Percentiles rank a stretch among this genome's conserved stretches.
Conservation (phyloP, 2,329 filamentous ascomycete genomes). For the Penicillium concentricum region DNA sequence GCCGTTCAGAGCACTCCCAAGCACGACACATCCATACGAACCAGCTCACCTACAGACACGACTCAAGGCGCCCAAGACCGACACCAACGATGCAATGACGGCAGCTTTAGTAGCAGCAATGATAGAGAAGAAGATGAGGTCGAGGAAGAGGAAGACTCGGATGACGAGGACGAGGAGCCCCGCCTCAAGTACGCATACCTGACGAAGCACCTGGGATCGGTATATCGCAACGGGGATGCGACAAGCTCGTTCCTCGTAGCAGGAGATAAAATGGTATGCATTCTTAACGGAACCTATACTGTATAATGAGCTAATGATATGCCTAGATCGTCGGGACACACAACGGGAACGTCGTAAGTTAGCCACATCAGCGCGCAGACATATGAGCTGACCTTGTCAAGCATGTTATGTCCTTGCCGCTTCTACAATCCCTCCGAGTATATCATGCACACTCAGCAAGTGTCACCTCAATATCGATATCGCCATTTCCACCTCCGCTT, state of each 20-base stretch:
- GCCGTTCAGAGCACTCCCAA: constrained; percentile 20
- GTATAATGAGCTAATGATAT: constrained; percentile 31
- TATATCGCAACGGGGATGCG: constrained; percentile 94
- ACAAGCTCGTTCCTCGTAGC: constrained; percentile 87
- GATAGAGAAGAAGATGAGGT: constrained; percentile 50
- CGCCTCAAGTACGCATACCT: constrained; percentile 88
- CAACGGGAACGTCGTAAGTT: constrained; percentile 87
- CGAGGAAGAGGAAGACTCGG: constrained; percentile 68
- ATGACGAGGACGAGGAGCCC: constrained; percentile 90
- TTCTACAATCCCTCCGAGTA: constrained; percentile 75
- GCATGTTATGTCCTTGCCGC: constrained; percentile 83
- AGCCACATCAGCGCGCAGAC: background rate
- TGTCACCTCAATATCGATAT: constrained; percentile 85
- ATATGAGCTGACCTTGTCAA: constrained; percentile 38
- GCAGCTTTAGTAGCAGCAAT: constrained; percentile 23
- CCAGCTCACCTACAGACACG: constrained; percentile 16
- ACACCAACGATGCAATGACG: constrained; percentile 20
- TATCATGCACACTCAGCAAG: constrained; percentile 94
- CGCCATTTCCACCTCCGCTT: constrained; percentile 71
- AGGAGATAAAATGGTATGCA: constrained; percentile 89
- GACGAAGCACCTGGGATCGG: constrained; percentile 72
- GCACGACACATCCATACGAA: constrained; percentile 20
- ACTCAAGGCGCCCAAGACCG: constrained; percentile 14
- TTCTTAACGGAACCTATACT: background rate
- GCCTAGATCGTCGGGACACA: constrained; percentile 84